Base-by-base conservation (phyloP, 495 filamentous ascomycete species). In the Amphirosellinia nigrospora region DNA sequence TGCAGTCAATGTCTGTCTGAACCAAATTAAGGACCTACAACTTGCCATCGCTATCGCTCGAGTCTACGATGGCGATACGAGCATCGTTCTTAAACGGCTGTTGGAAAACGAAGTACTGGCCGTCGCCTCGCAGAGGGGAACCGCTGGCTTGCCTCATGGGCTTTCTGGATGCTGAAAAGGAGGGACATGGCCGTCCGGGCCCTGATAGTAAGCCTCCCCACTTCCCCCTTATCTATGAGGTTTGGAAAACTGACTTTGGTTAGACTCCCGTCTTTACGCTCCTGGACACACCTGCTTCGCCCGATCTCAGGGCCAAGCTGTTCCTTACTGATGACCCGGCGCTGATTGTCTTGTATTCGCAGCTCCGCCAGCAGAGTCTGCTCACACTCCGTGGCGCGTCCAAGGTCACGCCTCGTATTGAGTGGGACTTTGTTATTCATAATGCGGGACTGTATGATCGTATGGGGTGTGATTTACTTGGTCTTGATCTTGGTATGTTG, bases 381-480 rank as follows among this genome's bases (percentile, higher is more conserved):
- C 93, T 94, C 78, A 97, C 94, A 2, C 86, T 97, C 15, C 89
- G 91, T 55, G 94, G 94, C 0, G 93, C 93, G 21, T 90, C 90
- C 1, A 93, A 93, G 77, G 87, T 97, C n/a, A 89, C 90, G 5
- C 90, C 92, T 0, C 84, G 84, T 52, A 90, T 88, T 2, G 96
- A 98, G 80, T 97, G 92, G 91, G 89, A 90, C 34, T 98, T 98
- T 73, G 89, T 99, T 5, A 78, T 97, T 32, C 93, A 96, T 73
- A 97, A 92, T 60, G 95, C 95, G 11, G 84, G 92, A 38, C 83
- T 97, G 5, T 97, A 98, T 73, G 90, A 93, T 77, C 89, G 96
- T 0, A 98, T 98, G 96, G 96, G 96, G 15, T 97, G 96, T 74
- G 95, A 97, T 77, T 74, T 97, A n/a, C 87, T 98, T 2, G 96